Base-by-base conservation (phyloP, 306 rosid genomes). In the Vigna trinervia region DNA sequence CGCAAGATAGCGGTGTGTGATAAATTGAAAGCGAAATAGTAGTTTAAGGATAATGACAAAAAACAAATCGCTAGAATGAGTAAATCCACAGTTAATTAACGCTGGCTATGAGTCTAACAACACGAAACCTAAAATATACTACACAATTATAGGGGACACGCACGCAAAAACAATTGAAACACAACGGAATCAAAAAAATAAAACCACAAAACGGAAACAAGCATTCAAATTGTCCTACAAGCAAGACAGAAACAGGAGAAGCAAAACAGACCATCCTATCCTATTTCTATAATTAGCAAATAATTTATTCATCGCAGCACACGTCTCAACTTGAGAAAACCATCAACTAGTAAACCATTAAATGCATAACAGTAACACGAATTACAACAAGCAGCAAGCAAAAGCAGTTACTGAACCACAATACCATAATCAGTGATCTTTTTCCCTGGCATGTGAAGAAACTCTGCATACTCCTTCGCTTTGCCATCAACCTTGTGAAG, bases 391-490 rank as follows among this genome's bases (percentile, higher is more conserved):
- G 68, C 46, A 61, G 45, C 5, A 6, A 30, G 19, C 19, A 14
- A 61, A 61, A 32, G 7, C 46, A 5, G 6, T 61, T 7, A 32
- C 22, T 60, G 67, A 28, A 28, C 12, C 41, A 32, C 11, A 8
- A 8, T 77, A 95, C 99, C 80, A 51, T 80, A 95, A 83, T 92
- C 96, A 1, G 97, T 69, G 62, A 88, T 86, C 83, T 85, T 92
- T 80, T 89, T 86, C 87, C 91, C 87, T 5, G 89, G 88, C 48
- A 90, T 79, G 87, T 95, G 99, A 85, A 92, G 97, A 86, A 95
- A 95, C 91, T 95, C 99, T 8, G 99, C 99, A 78, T 95, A 92
- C 52, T 95, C 97, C 72, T 82, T 88, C 5, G 83, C 80, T 4
- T 88, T 91, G 3, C 81, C 91, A 0, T 89, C 98, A 1, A 88